Evolutionary conservation across 2,329 filamentous ascomycete genomes (phyloP).

Genomic region (Colletotrichum sp.): DNA sequence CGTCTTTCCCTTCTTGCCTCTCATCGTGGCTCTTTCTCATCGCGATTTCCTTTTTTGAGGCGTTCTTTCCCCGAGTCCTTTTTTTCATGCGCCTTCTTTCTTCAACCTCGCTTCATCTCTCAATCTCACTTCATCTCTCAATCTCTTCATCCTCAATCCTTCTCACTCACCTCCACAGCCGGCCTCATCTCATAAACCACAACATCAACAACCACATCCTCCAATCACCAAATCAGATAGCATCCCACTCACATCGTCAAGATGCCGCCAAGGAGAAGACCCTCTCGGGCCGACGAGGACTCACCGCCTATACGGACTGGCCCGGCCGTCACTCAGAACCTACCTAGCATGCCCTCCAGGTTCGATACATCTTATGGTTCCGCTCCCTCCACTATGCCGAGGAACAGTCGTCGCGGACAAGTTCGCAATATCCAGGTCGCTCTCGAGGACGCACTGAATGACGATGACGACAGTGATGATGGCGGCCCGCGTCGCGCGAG

Average conservation of each 20-base stretch:
- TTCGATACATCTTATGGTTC: slow-evolving; percentile 28
- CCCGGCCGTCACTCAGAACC: slow-evolving; percentile 23
- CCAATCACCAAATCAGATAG: not conserved
- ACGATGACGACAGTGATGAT: not conserved
- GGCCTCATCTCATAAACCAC: not conserved
- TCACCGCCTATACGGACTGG: not conserved
- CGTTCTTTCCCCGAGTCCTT: not conserved
- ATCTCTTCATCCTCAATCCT: no score
- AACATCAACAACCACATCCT: not conserved
- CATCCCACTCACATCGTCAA: not conserved
- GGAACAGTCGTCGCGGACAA: slow-evolving; percentile 25
- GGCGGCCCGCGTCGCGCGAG: not conserved
- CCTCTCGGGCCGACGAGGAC: not conserved
- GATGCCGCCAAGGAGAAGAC: slow-evolving; percentile 17
- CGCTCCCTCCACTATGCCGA: slow-evolving; percentile 19
- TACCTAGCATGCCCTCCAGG: slow-evolving; percentile 25
- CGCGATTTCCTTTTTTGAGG: not conserved
- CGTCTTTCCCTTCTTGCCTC: not conserved
- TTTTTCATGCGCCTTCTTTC: not conserved
- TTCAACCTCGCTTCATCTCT: not conserved
- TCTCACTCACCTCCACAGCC: not conserved
- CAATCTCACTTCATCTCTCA: not conserved
- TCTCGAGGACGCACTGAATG: slow-evolving; percentile 22
- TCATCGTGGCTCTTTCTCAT: not conserved
- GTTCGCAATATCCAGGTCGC: slow-evolving; percentile 22